Conservation (phyloP, 2,329 filamentous ascomycete species). For the Fulvia fulva region DNA sequence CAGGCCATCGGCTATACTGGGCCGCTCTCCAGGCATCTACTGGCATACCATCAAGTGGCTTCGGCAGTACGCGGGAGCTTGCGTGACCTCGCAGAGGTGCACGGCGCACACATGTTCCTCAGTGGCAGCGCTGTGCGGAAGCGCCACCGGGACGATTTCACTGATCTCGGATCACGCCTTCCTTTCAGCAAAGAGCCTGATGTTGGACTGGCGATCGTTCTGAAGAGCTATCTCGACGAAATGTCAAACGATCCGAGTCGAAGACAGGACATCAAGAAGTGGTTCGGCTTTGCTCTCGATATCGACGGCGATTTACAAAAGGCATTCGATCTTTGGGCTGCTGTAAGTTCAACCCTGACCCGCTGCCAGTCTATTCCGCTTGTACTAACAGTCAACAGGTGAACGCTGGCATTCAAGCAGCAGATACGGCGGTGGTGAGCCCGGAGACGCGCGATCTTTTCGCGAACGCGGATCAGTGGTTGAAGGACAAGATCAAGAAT, state of each 20-base stretch:
- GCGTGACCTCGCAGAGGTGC: conserved; percentile 78
- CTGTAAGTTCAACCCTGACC: conserved; percentile 44
- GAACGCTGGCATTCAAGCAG: conserved; percentile 55
- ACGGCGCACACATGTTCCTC: conserved; percentile 75
- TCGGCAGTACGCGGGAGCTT: conserved; percentile 73
- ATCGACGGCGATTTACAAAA: conserved; percentile 55
- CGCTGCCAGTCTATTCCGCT: too few relatives aligned
- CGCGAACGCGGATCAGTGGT: conserved; percentile 59
- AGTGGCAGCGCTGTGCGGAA: conserved; percentile 70
- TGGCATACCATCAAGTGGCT: conserved; percentile 81
- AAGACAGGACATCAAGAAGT: conserved; percentile 51
- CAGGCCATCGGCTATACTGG: conserved; percentile 87
- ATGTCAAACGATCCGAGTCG: conserved; percentile 54
- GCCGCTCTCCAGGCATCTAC: conserved; percentile 81
- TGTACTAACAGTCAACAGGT: conserved; percentile 38
- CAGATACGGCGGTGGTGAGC: conserved; percentile 45
- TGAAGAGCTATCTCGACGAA: conserved; percentile 75
- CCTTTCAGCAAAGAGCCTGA: conserved; percentile 69
- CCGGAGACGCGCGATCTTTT: conserved; percentile 50
- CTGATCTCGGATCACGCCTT: conserved; percentile 64
- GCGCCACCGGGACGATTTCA: conserved; percentile 45
- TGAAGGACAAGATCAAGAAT: conserved; percentile 36
- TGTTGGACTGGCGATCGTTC: conserved; percentile 71
- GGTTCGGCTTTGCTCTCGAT: conserved; percentile 59
- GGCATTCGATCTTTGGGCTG: conserved; percentile 63